phyloP scores from a whole-genome alignment of 2,329 filamentous ascomycete species.

The Pseudogymnoascus sp. region DNA sequence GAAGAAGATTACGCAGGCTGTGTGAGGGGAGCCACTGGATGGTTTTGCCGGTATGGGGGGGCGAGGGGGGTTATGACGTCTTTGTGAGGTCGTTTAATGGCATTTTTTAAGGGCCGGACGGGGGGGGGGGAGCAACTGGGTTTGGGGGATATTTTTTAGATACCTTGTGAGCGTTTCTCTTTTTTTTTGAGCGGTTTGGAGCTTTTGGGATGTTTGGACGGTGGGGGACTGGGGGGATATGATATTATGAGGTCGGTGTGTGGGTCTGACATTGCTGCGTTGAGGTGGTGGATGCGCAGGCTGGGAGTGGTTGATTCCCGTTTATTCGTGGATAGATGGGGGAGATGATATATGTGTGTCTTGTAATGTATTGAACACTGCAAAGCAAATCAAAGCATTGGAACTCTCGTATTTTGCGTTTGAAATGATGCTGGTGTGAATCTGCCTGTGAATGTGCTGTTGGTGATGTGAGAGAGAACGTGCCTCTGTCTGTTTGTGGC shows the following conservation, averaged over 20 bases:
- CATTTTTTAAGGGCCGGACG: neutral
- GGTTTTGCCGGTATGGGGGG: neutral
- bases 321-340: slow-evolving; percentile 3
- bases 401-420: neutral
- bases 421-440: neutral
- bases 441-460: neutral
- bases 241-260: neutral
- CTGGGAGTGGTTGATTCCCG: neutral
- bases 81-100: neutral
- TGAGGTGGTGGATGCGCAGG: neutral
- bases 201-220: neutral
- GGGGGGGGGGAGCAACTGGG: neutral
- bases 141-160: slow-evolving; percentile 1
- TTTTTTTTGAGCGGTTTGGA: slow-evolving; percentile 7
- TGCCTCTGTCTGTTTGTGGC: neutral
- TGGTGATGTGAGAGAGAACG: neutral
- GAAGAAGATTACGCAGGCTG: slow-evolving; percentile 20
- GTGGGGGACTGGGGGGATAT: neutral
- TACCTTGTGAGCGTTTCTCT: slow-evolving; percentile 7
- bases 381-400: neutral
- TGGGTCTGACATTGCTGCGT: neutral
- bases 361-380: slow-evolving; percentile 8
- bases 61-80: neutral
- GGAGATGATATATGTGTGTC: slow-evolving; percentile 5
- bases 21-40: slow-evolving; percentile 1